These are phyloP conservation scores for Oenanthe javanica DNA, from an alignment of 140 eudicot genomes.

Conservation along the genomic window DNA sequence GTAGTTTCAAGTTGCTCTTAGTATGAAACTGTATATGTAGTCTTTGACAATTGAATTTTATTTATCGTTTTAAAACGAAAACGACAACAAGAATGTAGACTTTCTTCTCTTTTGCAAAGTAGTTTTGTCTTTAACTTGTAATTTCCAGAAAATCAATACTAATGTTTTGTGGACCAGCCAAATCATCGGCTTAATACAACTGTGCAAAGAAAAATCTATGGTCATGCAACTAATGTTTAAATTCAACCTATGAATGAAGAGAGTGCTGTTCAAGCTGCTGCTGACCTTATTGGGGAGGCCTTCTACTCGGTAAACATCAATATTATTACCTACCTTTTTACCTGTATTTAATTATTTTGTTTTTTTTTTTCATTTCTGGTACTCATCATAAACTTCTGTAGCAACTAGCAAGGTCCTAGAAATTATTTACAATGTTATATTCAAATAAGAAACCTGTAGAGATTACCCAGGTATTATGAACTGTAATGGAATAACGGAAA, in stretches of 20 bases:
- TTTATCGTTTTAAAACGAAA: neutral
- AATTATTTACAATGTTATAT: neutral
- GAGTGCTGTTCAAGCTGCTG: too few species aligned
- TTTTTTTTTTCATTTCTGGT: too few species aligned
- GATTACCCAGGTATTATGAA: neutral
- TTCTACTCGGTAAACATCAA: conserved; percentile 21
- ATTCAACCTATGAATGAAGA: too few species aligned
- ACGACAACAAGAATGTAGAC: neutral
- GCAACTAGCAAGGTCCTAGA: neutral
- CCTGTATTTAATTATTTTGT: neutral
- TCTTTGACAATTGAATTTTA: neutral
- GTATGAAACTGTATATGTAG: too few species aligned
- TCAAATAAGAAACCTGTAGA: neutral
- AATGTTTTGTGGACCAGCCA: conserved; percentile 18
- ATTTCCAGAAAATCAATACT: neutral
- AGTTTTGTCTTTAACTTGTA: neutral
- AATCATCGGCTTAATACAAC: conserved; percentile 31
- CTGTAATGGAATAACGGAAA: neutral
- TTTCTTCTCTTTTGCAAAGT: neutral
- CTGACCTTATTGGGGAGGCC: too few species aligned
- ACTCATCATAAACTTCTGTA: neutral
- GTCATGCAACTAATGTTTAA: too few species aligned
- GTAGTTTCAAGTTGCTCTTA: too few species aligned
- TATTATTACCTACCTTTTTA: neutral
- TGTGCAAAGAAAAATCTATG: conserved; percentile 17